Base-by-base conservation (phyloP, 2,329 filamentous ascomycete genomes). In the Xylariales sp. region DNA sequence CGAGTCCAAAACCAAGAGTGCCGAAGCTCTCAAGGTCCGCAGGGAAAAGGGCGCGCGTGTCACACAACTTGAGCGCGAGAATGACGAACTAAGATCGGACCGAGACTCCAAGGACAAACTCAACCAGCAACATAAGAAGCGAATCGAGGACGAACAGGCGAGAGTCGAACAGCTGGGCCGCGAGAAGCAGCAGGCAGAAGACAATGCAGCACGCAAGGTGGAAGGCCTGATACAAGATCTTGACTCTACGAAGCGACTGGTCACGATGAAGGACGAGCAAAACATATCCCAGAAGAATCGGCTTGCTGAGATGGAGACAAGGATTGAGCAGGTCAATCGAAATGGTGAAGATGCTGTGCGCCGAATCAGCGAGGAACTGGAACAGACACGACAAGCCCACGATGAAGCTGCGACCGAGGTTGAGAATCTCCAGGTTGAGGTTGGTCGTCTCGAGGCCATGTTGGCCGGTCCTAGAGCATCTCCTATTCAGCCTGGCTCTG, bases 11-110 rank as follows among this genome's bases (percentile, higher is more conserved):
- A 90, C 87, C 1, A 95, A 95, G 67, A 84, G 79, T 47, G 79
- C 83, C 7, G 93, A 98, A 59, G 82, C 88, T 35, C 78, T 91
- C 51, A 95, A 90, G 57, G 91, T 86, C 64, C 82, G 93, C 48
- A 97, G 95, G 59, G 93, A 98, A 60, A 97, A 96, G 73, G 87
- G 87, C 48, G 84, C 88, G 2, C 85, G 87, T 28, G 88, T 97
- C 52, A 79, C 89, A 7, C 87, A 94, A 55, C 78, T 98, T 20
- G 87, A 96, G 63, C 86, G 89, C 40, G 80, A 86, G 46, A 86
- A 91, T 51, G 91, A 97, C 52, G 93, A 98, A 51, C 80, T 85
- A 32, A 82, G 77, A 48, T 83, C 86, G 15, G 84, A 78, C 22
- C 76, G 89, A 39, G 88, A 95, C 42, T 77, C 84, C 8, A 69